Base-by-base conservation (phyloP, 805 yeast species). In the Kregervanrija delftensis region DNA sequence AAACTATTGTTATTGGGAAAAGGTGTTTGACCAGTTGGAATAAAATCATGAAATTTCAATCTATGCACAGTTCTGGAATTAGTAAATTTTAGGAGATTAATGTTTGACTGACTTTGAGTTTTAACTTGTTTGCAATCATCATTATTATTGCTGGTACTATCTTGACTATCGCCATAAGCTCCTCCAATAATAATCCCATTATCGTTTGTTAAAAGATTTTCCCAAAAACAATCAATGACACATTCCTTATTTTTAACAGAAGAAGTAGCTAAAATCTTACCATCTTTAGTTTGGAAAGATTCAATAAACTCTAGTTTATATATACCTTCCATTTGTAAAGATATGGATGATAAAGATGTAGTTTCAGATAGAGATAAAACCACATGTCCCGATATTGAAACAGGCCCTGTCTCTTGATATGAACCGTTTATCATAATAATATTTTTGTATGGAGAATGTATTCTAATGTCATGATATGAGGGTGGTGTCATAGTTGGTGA, bases 151-250 rank as follows among this genome's bases (percentile, higher is more conserved):
- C 8, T 22, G 8, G 2, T 22, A 6, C 28, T 22, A 22, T 22
- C 28, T 22, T 22, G 28, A 22, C 5, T 22, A 5, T 22, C 28
- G n/a, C n/a, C n/a, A 6, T 22, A 22, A 8, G 28, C 4, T 6
- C 28, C 40, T 41, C 56, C 63, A 8, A 51, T 45, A 4, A 74
- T 56, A 3, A 40, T 48, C 2, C 79, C 81, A 5, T 64, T 58
- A 1, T 66, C 55, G 36, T 56, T 51, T 11, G 67, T 64, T 37
- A 76, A 58, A 33, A 76, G 57, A 49, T 76, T 76, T 40, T 63
- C 60, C 81, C 81, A 76, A 13, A 66, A 69, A 22, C 68, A 73
- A 30, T 63, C 58, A 39, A 76, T 50, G 6, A 71, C 67, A 37
- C 69, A 64, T 13, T 63, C 56, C 22, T 69, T 61, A 38, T 71